phyloP scores from a whole-genome alignment of 768 basidiomycete genomes.

The Mycena rosella region DNA sequence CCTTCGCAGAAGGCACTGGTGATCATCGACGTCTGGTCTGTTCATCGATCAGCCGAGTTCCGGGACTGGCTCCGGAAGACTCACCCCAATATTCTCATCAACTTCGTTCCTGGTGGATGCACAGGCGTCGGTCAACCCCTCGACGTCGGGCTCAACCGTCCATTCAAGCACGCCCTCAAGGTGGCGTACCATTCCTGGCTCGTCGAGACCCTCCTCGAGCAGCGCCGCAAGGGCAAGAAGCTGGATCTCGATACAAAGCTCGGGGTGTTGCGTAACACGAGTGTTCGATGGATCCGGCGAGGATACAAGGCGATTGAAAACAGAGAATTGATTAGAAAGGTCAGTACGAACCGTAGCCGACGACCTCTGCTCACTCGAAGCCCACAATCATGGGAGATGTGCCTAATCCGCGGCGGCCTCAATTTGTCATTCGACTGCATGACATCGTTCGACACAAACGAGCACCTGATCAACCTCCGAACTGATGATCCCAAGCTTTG shows the following conservation, averaged over 20 bases:
- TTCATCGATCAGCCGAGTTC: slow-evolving; percentile 47
- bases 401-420: slow-evolving; percentile 30
- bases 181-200: slow-evolving; percentile 14
- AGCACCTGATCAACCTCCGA: slow-evolving; percentile 8
- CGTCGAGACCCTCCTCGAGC: slow-evolving; percentile 20
- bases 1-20: slow-evolving; percentile 35
- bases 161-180: slow-evolving; percentile 33
- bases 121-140: slow-evolving; percentile 14
- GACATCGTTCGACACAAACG: slow-evolving; percentile 27
- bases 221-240: background rate
- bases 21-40: slow-evolving; percentile 46
- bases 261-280: slow-evolving; percentile 34
- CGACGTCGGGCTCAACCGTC: slow-evolving; percentile 45
- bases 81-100: slow-evolving; percentile 41
- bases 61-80: slow-evolving; percentile 39
- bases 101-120: slow-evolving; percentile 38
- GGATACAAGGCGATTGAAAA: slow-evolving; percentile 39
- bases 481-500: slow-evolving; percentile 11
- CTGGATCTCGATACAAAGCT: slow-evolving; percentile 36
- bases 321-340: slow-evolving; percentile 39
- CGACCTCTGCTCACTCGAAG: background rate
- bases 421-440: slow-evolving; percentile 36
- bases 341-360: slow-evolving; percentile 7
- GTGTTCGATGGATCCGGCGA: slow-evolving; percentile 40
- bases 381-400: slow-evolving; percentile 36